Base-by-base conservation (phyloP, 2,329 filamentous ascomycete genomes). In the Trichoderma afroharzianum region DNA sequence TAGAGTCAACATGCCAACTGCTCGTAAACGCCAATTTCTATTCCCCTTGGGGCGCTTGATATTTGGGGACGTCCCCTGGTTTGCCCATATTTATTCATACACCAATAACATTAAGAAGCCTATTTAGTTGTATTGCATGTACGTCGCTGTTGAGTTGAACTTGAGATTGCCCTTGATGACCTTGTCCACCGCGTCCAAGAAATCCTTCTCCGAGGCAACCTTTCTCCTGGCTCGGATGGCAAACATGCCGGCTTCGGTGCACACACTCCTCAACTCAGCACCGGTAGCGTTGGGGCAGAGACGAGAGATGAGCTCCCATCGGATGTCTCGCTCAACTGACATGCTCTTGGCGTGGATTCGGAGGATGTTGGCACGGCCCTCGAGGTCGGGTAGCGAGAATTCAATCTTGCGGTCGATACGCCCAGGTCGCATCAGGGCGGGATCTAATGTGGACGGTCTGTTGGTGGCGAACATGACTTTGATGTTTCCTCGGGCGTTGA, bases 401-500 rank as follows among this genome's bases (percentile, higher is more conserved):
- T 99, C 96, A 78, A 99, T 99, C 88, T 99, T 99, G 79, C 96
- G 90, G 82, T 98, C 95, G 79, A 98, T 98, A 88, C 95, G 95
- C 36, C 95, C 95, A 12, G 95, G 95, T 85, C 95, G 89, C 94
- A 98, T 98, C 75, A 98, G 88, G 3, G 95, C 95, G n/a, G 95
- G 95, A 80, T 98, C 95, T 70, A 98, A 88, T 4, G 95, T 98
- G 4, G 94, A 97, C 3, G 95, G 95, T 81, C 95, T 88, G 88
- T 98, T 98, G 80, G 95, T 98, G 72, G 95, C 95, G 79, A 98
- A 98, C 95, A 98, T 98, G 83, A 98, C 95, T 85, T 98, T 98
- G 88, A 98, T 98, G 83, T 98, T 98, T 81, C 95, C 95, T 82
- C 95, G 89, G 63, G 94, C 93, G 80, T 98, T 95, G 85, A 98